Conservation (phyloP, 495 filamentous ascomycete species). For the Apodospora peruviana region DNA sequence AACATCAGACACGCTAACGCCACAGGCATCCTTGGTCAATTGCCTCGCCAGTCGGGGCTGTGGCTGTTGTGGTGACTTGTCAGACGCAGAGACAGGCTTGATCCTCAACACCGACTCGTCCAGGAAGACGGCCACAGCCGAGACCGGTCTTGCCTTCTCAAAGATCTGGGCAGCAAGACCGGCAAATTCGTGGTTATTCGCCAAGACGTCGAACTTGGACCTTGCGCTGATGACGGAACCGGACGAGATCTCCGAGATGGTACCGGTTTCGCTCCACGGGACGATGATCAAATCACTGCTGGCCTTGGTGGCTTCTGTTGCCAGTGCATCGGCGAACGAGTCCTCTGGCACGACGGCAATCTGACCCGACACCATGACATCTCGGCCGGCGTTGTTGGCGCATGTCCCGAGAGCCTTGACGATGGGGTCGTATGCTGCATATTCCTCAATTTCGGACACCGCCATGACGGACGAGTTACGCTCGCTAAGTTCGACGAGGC, state of each 20-base stretch:
- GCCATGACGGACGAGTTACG: slow-evolving; percentile 91
- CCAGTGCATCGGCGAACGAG: slow-evolving; percentile 69
- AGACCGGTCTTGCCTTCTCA: neutral
- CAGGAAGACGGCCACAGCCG: slow-evolving; percentile 45
- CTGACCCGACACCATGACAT: slow-evolving; percentile 68
- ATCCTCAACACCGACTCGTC: slow-evolving; percentile 45
- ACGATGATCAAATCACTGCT: slow-evolving; percentile 72
- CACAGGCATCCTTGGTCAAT: slow-evolving; percentile 10
- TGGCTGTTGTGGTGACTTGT: slow-evolving; percentile 36
- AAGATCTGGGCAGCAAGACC: slow-evolving; percentile 5
- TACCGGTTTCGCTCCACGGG: slow-evolving; percentile 80
- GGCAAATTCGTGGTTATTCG: slow-evolving; percentile 45
- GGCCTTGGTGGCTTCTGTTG: slow-evolving; percentile 56
- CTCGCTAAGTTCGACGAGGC: slow-evolving; percentile 79
- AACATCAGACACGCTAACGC: slow-evolving; percentile 37
- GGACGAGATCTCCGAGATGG: slow-evolving; percentile 54
- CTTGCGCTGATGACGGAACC: slow-evolving; percentile 25
- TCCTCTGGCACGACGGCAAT: slow-evolving; percentile 69
- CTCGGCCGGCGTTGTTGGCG: slow-evolving; percentile 61
- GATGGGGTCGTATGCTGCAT: slow-evolving; percentile 70
- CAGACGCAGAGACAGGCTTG: slow-evolving; percentile 26
- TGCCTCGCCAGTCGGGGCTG: slow-evolving; percentile 47
- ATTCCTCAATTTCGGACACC: slow-evolving; percentile 71
- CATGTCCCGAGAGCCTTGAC: slow-evolving; percentile 85
- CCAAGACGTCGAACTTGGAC: slow-evolving; percentile 36